These are phyloP conservation scores for Capsicum rhomboideum DNA, from an alignment of 257 asterid species.

Conservation along the genomic window DNA sequence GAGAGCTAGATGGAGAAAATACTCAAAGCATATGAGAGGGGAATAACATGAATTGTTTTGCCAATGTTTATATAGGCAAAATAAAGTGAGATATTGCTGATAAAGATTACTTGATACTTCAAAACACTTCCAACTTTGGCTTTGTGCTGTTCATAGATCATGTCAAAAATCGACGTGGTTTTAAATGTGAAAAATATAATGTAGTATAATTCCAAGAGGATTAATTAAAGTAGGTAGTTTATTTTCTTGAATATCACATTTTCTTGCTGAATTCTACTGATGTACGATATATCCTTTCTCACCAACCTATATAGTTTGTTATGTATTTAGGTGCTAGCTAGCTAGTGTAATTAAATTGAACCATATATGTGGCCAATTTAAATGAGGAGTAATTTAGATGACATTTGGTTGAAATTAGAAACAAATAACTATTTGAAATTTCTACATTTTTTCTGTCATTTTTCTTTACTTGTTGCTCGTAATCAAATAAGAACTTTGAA, in stretches of 20 bases:
- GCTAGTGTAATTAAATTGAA: neutral
- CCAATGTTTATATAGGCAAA: conserved; percentile 24
- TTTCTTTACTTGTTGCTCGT: neutral
- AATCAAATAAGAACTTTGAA: neutral
- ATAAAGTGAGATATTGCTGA: conserved; percentile 6
- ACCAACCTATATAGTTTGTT: neutral
- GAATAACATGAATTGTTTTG: neutral
- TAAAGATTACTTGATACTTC: conserved; percentile 5
- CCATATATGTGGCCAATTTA: neutral
- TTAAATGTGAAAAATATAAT: neutral
- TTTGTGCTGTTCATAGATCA: conserved; percentile 17
- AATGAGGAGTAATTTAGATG: neutral
- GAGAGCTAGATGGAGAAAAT: neutral
- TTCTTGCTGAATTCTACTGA: neutral
- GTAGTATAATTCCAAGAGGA: neutral
- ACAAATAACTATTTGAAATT: neutral
- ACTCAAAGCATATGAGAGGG: neutral
- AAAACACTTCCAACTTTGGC: neutral
- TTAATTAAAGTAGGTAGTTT: neutral
- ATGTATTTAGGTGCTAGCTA: neutral
- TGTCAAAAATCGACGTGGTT: neutral
- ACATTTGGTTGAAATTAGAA: neutral
- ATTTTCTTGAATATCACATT: neutral
- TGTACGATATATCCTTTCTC: neutral
- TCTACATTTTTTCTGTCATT: neutral